Evolutionary conservation across 805 yeast species (phyloP), one percentile per base, ranked within the genome.

Genomic region (Myxozyma neotropica): DNA sequence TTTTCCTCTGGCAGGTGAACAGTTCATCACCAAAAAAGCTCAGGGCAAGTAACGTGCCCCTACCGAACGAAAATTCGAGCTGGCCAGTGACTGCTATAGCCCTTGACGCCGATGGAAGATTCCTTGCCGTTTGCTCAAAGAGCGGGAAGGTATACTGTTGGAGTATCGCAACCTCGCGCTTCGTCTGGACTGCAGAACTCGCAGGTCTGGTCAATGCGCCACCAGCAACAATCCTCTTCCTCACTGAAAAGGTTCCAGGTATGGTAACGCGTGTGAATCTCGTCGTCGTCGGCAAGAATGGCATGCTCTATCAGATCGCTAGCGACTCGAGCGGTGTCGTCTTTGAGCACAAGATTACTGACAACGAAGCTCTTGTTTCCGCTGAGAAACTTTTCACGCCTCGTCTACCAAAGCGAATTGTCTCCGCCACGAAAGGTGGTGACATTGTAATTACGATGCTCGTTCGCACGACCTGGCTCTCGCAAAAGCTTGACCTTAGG

Each of bases 341-440:
- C 2, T 51, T 50, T 84, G 69, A 63, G 49, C 62, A 59, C 47
- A 45, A 53, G 21, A 55, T 64, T 8, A 54, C 60, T 4, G 63
- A 57, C 10, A 52, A 26, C 17, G 70, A 74, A 21, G 13, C 50
- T 7, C 68, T 87, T n/a, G 75, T 77, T 0, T 76, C 83, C 1
- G 85, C 86, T 56, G 80, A 80, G 53, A 81, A 81, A 60, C 70
- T 89, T 10, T 70, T 80, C 1, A 85, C 95, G 0, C 89, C 95
- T 3, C 78, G 94, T 69, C 85, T 88, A 26, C 85, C 83, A 67
- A 94, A 88, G 70, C 77, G 92, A 61, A 73, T 89, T 31, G 83
- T 89, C 0, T 81, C 68, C 6, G 58, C 58, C 5, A 57, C 69
- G 17, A 55, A 51, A n/a, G 53, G 47, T 2, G 64, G 67, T 3